Conservation (phyloP, 805 yeast genomes). For the Torulaspora quercuum region DNA sequence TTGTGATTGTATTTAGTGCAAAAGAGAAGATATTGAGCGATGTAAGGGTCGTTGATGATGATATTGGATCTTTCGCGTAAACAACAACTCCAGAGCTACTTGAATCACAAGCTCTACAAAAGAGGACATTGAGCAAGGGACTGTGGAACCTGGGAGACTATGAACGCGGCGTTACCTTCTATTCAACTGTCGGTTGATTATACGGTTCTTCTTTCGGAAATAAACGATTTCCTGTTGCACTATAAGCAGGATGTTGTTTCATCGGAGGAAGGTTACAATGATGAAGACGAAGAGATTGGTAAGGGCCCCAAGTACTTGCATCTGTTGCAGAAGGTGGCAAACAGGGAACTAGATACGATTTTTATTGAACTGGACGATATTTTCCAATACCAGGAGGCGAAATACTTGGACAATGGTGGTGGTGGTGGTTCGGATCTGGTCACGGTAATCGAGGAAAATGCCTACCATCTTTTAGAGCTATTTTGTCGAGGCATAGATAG, state of each 20-base stretch:
- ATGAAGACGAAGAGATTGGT: slow-evolving; percentile 36
- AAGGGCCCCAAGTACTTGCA: slow-evolving; percentile 71
- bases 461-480: slow-evolving; percentile 74
- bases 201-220: slow-evolving; percentile 52
- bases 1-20: too few species aligned
- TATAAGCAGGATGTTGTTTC: slow-evolving; percentile 44
- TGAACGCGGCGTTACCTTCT: slow-evolving; percentile 50
- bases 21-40: too few species aligned
- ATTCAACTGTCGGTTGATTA: slow-evolving; percentile 73
- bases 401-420: slow-evolving; percentile 29
- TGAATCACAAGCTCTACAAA: too few species aligned
- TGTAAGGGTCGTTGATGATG: too few species aligned
- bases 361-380: slow-evolving; percentile 82
- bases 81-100: too few species aligned
- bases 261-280: slow-evolving; percentile 18
- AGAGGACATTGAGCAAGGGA: too few species aligned
- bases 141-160: slow-evolving; percentile 8
- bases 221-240: slow-evolving; percentile 64
- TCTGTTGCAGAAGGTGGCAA: slow-evolving; percentile 73
- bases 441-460: slow-evolving; percentile 55
- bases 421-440: slow-evolving; percentile 31
- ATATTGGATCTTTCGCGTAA: too few species aligned
- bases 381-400: slow-evolving; percentile 57
- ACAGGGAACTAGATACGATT: slow-evolving; percentile 69
- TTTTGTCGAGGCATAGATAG: slow-evolving; percentile 74